A percentile compares a stretch with the other conserved stretches of the same genome.
phyloP scores from a whole-genome alignment of 306 rosid genomes.

The Aeschynomene evenia region DNA sequence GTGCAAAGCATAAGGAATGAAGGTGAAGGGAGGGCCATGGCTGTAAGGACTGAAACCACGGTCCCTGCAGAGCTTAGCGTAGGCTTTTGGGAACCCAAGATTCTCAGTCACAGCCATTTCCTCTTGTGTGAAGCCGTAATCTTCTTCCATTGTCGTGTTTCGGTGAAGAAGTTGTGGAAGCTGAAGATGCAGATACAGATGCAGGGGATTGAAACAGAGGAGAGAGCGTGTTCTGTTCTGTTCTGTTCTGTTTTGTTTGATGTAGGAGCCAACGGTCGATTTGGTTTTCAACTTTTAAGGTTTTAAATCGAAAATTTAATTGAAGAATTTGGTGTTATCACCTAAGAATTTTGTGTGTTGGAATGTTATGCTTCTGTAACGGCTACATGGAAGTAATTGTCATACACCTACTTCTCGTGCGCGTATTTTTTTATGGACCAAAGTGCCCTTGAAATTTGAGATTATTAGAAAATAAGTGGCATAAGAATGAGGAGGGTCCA shows the following conservation, averaged over 20 bases:
- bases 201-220: constrained; percentile 19
- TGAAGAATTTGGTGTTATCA: constrained; percentile 28
- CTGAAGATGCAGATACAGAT: not conserved
- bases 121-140: constrained; percentile 52
- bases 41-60: constrained; percentile 50
- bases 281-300: not conserved
- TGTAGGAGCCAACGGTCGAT: constrained; percentile 58
- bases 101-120: constrained; percentile 63
- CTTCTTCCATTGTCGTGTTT: constrained; percentile 55
- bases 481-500: not conserved
- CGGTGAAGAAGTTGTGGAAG: not conserved
- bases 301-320: constrained; percentile 14
- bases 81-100: constrained; percentile 82
- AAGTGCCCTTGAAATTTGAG: constrained; percentile 11
- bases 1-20: constrained; percentile 65
- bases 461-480: not conserved
- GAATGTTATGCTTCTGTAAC: constrained; percentile 33
- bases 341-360: constrained; percentile 3
- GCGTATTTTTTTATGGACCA: not conserved
- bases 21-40: constrained; percentile 81
- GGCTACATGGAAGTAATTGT: constrained; percentile 43
- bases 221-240: constrained; percentile 18
- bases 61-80: constrained; percentile 63
- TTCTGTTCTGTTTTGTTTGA: constrained; percentile 26
- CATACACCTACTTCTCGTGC: not conserved